These are phyloP conservation scores for Lachancea mirantina DNA, from an alignment of 805 yeast genomes.

Conservation along the genomic window DNA sequence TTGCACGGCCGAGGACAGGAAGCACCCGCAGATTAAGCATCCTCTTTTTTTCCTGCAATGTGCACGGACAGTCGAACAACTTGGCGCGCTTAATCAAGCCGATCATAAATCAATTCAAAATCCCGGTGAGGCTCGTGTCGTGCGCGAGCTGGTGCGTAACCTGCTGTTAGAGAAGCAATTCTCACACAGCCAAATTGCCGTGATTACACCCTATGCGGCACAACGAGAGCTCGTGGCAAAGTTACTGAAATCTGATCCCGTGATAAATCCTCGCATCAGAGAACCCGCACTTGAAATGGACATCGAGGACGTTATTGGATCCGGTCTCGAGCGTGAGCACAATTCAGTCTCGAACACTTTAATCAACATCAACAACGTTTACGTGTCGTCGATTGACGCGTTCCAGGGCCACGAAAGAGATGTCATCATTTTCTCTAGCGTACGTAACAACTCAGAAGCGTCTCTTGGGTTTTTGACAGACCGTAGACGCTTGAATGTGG, in stretches of 20 bases:
- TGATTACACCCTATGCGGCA: conserved; percentile 59
- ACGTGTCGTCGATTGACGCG: conserved; percentile 1
- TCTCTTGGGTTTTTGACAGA: not conserved
- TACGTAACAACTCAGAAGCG: not conserved
- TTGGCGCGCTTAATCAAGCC: conserved; percentile 46
- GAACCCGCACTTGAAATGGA: conserved; percentile 43
- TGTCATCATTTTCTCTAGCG: conserved; percentile 2
- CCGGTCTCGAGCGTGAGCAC: not conserved
- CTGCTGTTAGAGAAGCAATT: conserved; percentile 45
- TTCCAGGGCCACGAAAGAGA: conserved; percentile 3
- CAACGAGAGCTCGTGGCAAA: conserved; percentile 52
- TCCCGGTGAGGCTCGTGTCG: conserved; percentile 39
- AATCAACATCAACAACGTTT: conserved; percentile 1
- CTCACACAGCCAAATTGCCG: conserved; percentile 41
- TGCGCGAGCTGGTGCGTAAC: conserved; percentile 37
- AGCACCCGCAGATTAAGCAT: conserved; percentile 37
- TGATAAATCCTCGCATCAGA: conserved; percentile 43
- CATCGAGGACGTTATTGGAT: conserved; percentile 42
- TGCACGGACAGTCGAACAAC: conserved; percentile 46
- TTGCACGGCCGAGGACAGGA: conserved; percentile 41
- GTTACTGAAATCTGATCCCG: conserved; percentile 36
- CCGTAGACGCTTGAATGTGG: conserved; percentile 2
- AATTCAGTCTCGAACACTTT: not conserved
- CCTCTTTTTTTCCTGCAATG: conserved; percentile 61
- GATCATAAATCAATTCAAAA: conserved; percentile 42